Evolutionary conservation across 257 asterid genomes (phyloP), one percentile per base, ranked within the genome.

Genomic region (Cynanchum wilfordii): DNA sequence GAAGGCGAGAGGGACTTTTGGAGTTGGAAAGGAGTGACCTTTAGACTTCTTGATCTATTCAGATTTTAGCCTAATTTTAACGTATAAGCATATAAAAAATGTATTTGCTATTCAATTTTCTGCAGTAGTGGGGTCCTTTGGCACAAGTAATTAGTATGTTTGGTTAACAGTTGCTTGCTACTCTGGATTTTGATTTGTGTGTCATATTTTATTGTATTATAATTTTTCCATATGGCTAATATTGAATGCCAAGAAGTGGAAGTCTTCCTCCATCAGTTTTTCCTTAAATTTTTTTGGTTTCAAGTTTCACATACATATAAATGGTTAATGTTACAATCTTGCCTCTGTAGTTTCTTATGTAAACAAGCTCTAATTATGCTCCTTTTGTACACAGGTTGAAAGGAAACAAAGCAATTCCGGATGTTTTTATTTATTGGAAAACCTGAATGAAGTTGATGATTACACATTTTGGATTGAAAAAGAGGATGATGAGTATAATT

Each of bases 401-500:
- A 92, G 97, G 74, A 87, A 86, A 75, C 81, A 85, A 70, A 72
- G 77, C 82, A 76, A 78, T 75, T 83, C 78, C 68, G 90, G 89
- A 75, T 88, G 90, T 84, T 90, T 90, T 85, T 95, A 95, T 85
- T 82, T 95, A 71, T 86, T 95, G 62, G 98, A 95, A 82, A 89
- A 87, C 88, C 95, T 95, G 55, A 84, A 92, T 77, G 97, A 89
- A 77, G 84, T 88, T 78, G 96, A 91, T 83, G 96, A 90, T 58
- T 86, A 88, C 85, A 85, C 97, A 71, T 88, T 86, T 77, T 86
- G 97, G 99, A 76, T 87, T 71, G 93, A 87, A 75, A 86, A 86
- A 74, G 90, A 90, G 78, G 86, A 82, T 50, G 82, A 79, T 68
- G 89, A 81, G 69, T 69, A 84, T 67, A 79, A 59, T 25, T 71